Base-by-base conservation (phyloP, 768 basidiomycete genomes). In the Clathrus columnatus region DNA sequence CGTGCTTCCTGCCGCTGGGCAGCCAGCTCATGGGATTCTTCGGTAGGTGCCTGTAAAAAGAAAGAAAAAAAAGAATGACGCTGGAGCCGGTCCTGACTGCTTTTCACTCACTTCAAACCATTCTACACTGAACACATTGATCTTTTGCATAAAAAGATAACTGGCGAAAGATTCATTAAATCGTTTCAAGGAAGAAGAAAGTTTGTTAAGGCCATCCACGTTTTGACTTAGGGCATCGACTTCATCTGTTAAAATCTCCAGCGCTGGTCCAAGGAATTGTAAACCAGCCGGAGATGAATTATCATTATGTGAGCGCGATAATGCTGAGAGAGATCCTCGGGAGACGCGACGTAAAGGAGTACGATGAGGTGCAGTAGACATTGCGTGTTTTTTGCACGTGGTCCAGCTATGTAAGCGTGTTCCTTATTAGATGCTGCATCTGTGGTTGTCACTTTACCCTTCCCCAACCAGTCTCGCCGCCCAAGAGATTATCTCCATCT, bases 161-260 rank as follows among this genome's bases (percentile, higher is more conserved):
- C 88, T 91, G 14, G 93, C 87, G 64, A 97, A 95, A 14, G 83
- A 82, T 69, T 97, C 93, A 66, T 96, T 96, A 75, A 95, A 95
- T 4, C 81, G 83, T 14, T 80, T 79, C 51, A 97, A 75, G 18
- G 88, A 83, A 46, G 84, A 75, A 67, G 84, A 83, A 59, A 97
- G 78, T 23, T 75, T 72, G 58, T 79, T 79, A 63, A 97, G 75
- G 21, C 77, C 78, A 59, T 86, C 80, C 8, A 89, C 70, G 67
- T 93, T 93, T 7, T 80, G 71, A 50, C 87, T 84, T 10, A 96
- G 75, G 0, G 81, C 73, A 51, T 93, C 90, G 1, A 84, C 82
- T 72, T 97, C 93, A 70, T 97, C 93, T 17, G 86, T 75, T 54
- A 97, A 82, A 64, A 94, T 93, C 1, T 84, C 72, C 69, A 97